A percentile compares a stretch with the other conserved stretches of the same genome.
These are phyloP conservation scores for Athelia sp. DNA, from an alignment of 1,284 basidiomycete species.

Conservation along the genomic window DNA sequence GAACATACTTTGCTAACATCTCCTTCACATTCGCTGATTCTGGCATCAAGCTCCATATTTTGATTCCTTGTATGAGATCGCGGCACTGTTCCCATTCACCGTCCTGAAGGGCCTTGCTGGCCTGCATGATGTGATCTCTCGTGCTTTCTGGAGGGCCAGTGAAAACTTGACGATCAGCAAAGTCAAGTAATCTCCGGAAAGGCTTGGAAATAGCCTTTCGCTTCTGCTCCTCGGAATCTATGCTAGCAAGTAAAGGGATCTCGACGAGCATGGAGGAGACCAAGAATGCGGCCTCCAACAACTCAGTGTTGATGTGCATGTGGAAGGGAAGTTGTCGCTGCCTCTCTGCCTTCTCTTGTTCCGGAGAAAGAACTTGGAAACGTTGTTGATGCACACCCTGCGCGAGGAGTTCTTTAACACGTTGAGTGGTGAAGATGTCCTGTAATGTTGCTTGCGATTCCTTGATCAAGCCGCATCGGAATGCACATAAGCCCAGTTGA, in stretches of 20 bases:
- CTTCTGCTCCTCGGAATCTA: conserved; percentile 91
- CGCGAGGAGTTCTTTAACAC: conserved; percentile 95
- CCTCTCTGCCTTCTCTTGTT: conserved; percentile 96
- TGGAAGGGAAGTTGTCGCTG: conserved; percentile 98
- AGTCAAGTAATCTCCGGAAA: conserved; percentile 93
- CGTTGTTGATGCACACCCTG: conserved; percentile 95
- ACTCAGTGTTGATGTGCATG: conserved; percentile 99
- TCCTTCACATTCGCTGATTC: conserved; percentile 86
- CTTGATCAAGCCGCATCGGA: conserved; percentile 91
- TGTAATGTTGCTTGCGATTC: conserved; percentile 91
- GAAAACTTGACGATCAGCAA: conserved; percentile 97
- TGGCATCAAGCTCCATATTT: conserved; percentile 97
- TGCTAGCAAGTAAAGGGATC: conserved; percentile 92
- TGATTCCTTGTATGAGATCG: conserved; percentile 92
- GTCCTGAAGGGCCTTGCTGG: conserved; percentile 92
- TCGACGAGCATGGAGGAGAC: conserved; percentile 99
- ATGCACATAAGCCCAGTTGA: conserved; percentile 95
- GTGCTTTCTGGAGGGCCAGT: conserved; percentile 99
- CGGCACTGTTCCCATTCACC: conserved; percentile 97
- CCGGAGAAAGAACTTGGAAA: conserved; percentile 83
- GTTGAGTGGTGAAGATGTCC: conserved; percentile 95
- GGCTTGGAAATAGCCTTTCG: conserved; percentile 91
- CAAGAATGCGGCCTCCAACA: conserved; percentile 96
- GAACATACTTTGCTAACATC: conserved; percentile 83
- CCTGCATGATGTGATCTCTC: conserved; percentile 99